phyloP scores from a whole-genome alignment of 495 filamentous ascomycete genomes.

The Lindgomyces ingoldianus region DNA sequence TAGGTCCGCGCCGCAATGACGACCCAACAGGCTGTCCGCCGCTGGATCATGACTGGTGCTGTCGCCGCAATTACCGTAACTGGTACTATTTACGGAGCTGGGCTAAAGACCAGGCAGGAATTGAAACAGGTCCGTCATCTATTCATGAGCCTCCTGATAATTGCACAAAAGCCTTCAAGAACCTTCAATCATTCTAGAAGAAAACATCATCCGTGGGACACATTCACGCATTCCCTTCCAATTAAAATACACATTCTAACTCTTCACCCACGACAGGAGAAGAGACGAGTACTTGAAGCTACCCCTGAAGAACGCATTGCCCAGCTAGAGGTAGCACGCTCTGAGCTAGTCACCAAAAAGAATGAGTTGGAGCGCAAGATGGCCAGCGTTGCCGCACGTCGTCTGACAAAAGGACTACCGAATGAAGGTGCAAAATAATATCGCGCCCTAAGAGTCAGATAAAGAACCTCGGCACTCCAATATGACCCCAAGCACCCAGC shows the following conservation, averaged over 20 bases:
- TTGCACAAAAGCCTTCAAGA: background rate
- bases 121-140: slow-evolving; percentile 35
- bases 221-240: background rate
- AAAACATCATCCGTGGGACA: no score
- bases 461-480: no score
- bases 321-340: slow-evolving; percentile 52
- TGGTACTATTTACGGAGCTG: slow-evolving; percentile 59
- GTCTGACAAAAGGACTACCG: slow-evolving; percentile 6
- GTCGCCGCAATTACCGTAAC: slow-evolving; percentile 54
- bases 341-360: slow-evolving; percentile 54
- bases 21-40: slow-evolving; percentile 35
- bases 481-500: no score
- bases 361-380: slow-evolving; percentile 60
- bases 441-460: no score
- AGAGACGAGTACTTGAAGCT: slow-evolving; percentile 42
- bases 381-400: slow-evolving; percentile 43
- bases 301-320: slow-evolving; percentile 57
- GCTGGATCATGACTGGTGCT: slow-evolving; percentile 50
- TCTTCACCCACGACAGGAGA: slow-evolving; percentile 20
- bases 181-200: no score
- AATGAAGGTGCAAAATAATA: slow-evolving; percentile 20
- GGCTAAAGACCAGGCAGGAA: slow-evolving; percentile 57
- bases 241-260: slow-evolving; percentile 2
- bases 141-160: background rate
- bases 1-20: no score